These are phyloP conservation scores for Yamadazyma epiphylla DNA, from an alignment of 1,139 yeast species.

Conservation along the genomic window DNA sequence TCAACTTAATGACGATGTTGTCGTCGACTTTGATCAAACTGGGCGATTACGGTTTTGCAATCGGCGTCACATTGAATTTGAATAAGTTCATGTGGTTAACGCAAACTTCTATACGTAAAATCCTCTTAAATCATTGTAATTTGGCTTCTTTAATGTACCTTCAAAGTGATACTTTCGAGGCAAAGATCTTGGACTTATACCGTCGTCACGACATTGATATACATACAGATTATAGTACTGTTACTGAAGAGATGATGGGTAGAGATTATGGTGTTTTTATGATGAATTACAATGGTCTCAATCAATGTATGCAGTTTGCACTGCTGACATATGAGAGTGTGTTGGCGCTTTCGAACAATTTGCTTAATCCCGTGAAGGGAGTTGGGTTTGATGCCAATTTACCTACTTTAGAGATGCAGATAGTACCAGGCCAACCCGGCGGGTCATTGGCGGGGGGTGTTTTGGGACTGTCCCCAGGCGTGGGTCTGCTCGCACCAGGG, in stretches of 20 bases:
- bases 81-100: conserved; percentile 74
- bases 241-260: conserved; percentile 11
- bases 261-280: conserved; percentile 5
- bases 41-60: conserved; percentile 63
- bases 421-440: no score
- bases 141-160: conserved; percentile 68
- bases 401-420: no score
- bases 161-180: conserved; percentile 66
- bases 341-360: conserved; percentile 42
- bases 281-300: conserved; percentile 18
- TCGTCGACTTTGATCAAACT: conserved; percentile 64
- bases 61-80: conserved; percentile 60
- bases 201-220: conserved; percentile 18
- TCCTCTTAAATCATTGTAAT: conserved; percentile 65
- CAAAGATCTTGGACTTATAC: conserved; percentile 30
- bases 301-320: conserved; percentile 41
- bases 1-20: conserved; percentile 67
- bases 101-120: conserved; percentile 62
- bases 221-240: conserved; percentile 11
- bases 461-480: no score
- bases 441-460: no score
- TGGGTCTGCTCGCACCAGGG: no score
- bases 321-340: conserved; percentile 49
- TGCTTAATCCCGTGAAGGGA: neutral
- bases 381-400: neutral